Evolutionary conservation across 2,329 filamentous ascomycete genomes (phyloP).

Genomic region (Berkeleyomyces rouxiae): DNA sequence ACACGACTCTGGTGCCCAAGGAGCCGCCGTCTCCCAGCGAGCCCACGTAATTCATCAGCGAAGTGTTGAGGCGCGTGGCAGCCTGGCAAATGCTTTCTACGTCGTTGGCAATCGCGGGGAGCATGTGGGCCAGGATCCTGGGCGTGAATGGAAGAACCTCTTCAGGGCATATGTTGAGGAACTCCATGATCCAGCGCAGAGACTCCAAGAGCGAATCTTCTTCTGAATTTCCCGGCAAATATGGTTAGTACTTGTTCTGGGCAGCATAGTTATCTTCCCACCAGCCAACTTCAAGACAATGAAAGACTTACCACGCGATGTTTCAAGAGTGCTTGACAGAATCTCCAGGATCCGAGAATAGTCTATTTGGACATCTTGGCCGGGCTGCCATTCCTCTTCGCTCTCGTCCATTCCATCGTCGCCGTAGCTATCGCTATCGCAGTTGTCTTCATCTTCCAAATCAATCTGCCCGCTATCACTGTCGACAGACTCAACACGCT

Average conservation of each 20-base stretch:
- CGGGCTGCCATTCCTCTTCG: slow-evolving; percentile 92
- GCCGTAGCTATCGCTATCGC: slow-evolving; percentile 38
- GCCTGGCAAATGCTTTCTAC: slow-evolving; percentile 79
- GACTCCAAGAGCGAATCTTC: slow-evolving; percentile 86
- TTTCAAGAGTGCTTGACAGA: slow-evolving; percentile 73
- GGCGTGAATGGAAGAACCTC: slow-evolving; percentile 93
- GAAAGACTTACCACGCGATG: slow-evolving; percentile 46
- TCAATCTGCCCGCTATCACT: slow-evolving; percentile 42
- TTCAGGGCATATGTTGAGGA: slow-evolving; percentile 92
- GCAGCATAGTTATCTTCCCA: not conserved
- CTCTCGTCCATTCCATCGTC: slow-evolving; percentile 40
- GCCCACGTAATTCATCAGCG: slow-evolving; percentile 86
- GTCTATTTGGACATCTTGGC: slow-evolving; percentile 91
- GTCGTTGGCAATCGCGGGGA: slow-evolving; percentile 85
- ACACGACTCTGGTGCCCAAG: not conserved
- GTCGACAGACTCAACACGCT: slow-evolving; percentile 53
- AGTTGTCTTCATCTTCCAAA: slow-evolving; percentile 43
- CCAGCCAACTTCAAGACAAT: not conserved
- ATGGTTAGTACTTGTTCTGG: not conserved
- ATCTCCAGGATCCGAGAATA: slow-evolving; percentile 86
- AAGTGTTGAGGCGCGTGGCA: slow-evolving; percentile 75
- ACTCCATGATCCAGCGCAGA: slow-evolving; percentile 85
- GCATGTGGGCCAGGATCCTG: slow-evolving; percentile 73
- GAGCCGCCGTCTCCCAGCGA: slow-evolving; percentile 34
- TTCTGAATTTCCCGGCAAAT: slow-evolving; percentile 33